Percentiles rank a stretch among this genome's conserved stretches.
Evolutionary conservation across 345 rosid species (phyloP).

Genomic region (Melaleuca quinquenervia): DNA sequence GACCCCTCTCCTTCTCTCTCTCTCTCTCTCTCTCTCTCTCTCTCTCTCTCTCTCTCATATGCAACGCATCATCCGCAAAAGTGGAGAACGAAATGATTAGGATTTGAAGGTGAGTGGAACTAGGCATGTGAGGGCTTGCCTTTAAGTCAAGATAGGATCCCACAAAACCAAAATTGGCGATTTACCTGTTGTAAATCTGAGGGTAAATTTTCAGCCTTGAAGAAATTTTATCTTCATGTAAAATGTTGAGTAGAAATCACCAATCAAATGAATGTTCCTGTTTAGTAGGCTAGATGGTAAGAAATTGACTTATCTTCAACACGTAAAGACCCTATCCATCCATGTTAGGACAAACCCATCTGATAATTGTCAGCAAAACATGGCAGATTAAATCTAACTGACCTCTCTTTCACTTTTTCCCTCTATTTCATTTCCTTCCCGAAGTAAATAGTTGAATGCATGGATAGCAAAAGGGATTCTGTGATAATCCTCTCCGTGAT

Average conservation of each 20-base stretch:
- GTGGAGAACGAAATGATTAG: constrained; percentile 61
- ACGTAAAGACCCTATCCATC: not conserved
- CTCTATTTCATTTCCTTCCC: not conserved
- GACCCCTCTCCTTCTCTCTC: constrained; percentile 11
- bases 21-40: not conserved
- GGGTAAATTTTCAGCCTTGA: not conserved
- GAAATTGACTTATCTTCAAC: not conserved
- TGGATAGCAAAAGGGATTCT: not conserved
- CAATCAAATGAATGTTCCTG: not conserved
- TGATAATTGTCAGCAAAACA: not conserved
- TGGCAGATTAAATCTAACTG: not conserved
- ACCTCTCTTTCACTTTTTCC: not conserved
- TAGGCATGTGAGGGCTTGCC: constrained; percentile 22
- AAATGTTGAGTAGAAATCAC: not conserved
- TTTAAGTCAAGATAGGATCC: constrained; percentile 15
- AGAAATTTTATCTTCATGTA: not conserved
- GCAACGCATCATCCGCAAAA: not conserved
- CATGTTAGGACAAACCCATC: not conserved
- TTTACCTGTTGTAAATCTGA: not conserved
- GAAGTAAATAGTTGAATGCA: not conserved
- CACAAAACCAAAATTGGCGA: not conserved
- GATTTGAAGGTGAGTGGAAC: constrained; percentile 24
- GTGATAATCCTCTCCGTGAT: not conserved
- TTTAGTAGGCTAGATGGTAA: not conserved
- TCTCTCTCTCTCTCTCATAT: not conserved